Evolutionary conservation across 495 filamentous ascomycete species (phyloP).

Genomic region (Penicillium egyptiacum): DNA sequence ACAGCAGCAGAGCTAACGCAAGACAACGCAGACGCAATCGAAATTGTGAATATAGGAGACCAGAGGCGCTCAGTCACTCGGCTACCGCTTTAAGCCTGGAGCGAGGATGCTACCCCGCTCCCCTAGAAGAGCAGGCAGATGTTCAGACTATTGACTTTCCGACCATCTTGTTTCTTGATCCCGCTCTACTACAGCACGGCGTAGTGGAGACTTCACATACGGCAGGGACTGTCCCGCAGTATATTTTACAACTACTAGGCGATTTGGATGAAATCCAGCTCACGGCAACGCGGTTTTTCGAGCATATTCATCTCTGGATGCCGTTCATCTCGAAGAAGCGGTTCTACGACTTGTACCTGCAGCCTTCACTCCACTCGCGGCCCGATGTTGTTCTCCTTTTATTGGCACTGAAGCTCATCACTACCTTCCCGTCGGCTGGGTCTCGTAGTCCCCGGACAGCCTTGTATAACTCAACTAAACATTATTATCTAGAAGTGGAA

Average conservation of each 20-base stretch:
- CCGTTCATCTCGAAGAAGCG: slow-evolving; percentile 52
- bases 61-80: slow-evolving; percentile 2
- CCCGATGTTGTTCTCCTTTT: slow-evolving; percentile 51
- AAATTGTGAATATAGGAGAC: slow-evolving; percentile 21
- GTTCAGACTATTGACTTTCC: slow-evolving; percentile 21
- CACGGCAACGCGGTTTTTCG: slow-evolving; percentile 24
- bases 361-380: slow-evolving; percentile 20
- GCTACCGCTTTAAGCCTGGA: slow-evolving; percentile 13
- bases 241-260: slow-evolving; percentile 25
- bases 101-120: slow-evolving; percentile 6
- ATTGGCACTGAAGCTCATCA: slow-evolving; percentile 49
- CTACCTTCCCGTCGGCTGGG: slow-evolving; percentile 11
- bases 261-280: slow-evolving; percentile 23
- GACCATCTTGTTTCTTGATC: slow-evolving; percentile 26
- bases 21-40: slow-evolving; percentile 14
- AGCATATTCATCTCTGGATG: slow-evolving; percentile 42
- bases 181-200: slow-evolving; percentile 17
- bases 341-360: slow-evolving; percentile 30
- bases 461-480: slow-evolving; percentile 45
- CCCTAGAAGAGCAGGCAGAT: slow-evolving; percentile 13
- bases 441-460: slow-evolving; percentile 28
- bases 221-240: slow-evolving; percentile 3
- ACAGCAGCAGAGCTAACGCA: background rate
- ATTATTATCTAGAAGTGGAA: slow-evolving; percentile 40
- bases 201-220: slow-evolving; percentile 15